Evolutionary conservation across 768 basidiomycete species (phyloP), one percentile per base, ranked within the genome.

Genomic region (Russula abietina): DNA sequence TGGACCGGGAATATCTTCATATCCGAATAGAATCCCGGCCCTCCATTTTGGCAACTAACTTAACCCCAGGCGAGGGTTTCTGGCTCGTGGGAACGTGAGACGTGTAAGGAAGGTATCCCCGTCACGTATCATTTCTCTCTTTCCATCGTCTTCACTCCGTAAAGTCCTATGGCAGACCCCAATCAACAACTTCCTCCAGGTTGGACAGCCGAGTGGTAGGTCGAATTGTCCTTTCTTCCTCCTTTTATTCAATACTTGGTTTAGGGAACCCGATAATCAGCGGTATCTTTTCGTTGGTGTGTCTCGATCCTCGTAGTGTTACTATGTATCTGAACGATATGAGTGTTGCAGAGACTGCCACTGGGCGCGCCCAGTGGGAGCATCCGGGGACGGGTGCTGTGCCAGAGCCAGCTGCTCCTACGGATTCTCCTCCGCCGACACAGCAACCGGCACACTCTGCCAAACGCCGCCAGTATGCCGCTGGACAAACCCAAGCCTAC

Each of bases 201-300:
- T 46, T 97, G 95, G 95, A 80, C 82, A 66, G 90, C 92, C 72
- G 88, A 95, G 81, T 97, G 95, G 95, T 92, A 72, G 68, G 79
- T 74, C 56, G 19, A 1, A 1, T 46, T 61, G n/a, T 2, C 28
- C 33, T 39, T 54, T 56, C 24, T 52, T 24, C 24, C 52, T 50
- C 57, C 17, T 50, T 66, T 60, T 53, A 39, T 59, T 54, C 41
- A 55, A 62, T 70, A 65, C 59, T 48, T 26, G 56, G 63, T 39
- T 48, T 71, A 94, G 93, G 93, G 91, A 95, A 73, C 77, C 79
- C 57, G 80, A 80, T 64, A 80, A 89, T 74, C 88, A 92, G 74
- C 84, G 87, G 70, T 91, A 89, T 77, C 80, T 93, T 72, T 97
- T 92, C 78, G 86, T 93, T 75, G 91, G 94, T 95, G 69, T 74